phyloP scores from a whole-genome alignment of 768 basidiomycete genomes.

The Pulveroboletus sp. region DNA sequence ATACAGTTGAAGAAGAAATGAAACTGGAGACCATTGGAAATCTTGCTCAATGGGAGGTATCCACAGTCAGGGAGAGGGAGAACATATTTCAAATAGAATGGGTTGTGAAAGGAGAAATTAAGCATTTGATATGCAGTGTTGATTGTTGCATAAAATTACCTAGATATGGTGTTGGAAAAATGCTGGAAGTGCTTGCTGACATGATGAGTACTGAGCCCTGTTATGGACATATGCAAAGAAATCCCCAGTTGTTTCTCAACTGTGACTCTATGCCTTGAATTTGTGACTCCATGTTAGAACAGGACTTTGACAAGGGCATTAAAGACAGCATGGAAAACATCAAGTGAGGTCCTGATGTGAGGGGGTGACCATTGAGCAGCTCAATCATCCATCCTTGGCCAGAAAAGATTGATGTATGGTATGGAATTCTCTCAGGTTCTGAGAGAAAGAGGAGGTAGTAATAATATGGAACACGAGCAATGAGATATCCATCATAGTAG shows the following conservation, averaged over 20 bases:
- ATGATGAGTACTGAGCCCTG: too few species aligned
- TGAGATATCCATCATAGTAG: too few species aligned
- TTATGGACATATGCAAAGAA: too few species aligned
- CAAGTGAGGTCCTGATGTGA: conserved; percentile 10
- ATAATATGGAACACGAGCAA: too few species aligned
- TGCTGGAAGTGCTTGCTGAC: not conserved
- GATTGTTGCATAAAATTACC: not conserved
- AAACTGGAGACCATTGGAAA: not conserved
- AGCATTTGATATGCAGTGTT: not conserved
- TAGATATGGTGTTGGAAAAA: too few species aligned
- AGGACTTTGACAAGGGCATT: not conserved
- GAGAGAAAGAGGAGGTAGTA: too few species aligned
- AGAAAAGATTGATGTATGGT: conserved; percentile 24
- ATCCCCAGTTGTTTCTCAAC: not conserved
- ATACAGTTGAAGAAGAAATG: too few species aligned
- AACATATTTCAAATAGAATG: too few species aligned
- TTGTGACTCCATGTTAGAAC: not conserved
- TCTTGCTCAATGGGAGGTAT: too few species aligned
- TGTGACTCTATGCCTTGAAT: too few species aligned
- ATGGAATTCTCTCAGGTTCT: not conserved
- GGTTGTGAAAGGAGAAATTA: not conserved
- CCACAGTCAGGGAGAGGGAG: too few species aligned
- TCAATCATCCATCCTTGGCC: conserved; percentile 23
- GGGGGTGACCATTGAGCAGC: conserved; percentile 17
- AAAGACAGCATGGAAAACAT: conserved; percentile 18